Conservation (phyloP, 768 basidiomycete species). For the Steccherinum ochraceum region DNA sequence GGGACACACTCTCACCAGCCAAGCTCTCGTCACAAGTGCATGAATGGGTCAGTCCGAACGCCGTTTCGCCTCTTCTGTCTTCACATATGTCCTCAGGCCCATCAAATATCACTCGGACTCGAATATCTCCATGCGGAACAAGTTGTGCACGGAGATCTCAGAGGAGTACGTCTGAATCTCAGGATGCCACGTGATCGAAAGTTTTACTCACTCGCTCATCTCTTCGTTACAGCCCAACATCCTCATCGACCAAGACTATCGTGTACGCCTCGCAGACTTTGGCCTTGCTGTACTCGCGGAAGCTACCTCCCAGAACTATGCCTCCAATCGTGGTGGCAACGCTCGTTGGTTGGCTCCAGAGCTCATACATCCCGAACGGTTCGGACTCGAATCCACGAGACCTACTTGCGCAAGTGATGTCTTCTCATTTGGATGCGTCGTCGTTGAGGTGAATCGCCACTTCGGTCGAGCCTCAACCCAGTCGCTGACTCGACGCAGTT, state of each 20-base stretch:
- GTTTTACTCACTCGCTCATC: background rate
- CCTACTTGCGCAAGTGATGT: background rate
- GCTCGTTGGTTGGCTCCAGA: conserved; percentile 5
- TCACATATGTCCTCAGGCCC: background rate
- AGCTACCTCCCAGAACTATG: background rate
- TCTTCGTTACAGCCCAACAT: conserved; percentile 6
- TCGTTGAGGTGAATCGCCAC: conserved; percentile 6
- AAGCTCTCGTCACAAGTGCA: background rate
- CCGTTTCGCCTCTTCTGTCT: background rate
- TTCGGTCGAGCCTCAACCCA: no score
- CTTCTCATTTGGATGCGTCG: conserved; percentile 2
- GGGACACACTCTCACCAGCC: background rate
- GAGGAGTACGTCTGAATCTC: conserved; percentile 3
- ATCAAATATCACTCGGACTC: conserved; percentile 3
- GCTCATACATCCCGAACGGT: conserved; percentile 1
- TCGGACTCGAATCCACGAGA: background rate
- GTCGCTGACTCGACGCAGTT: no score
- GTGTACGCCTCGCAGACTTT: conserved; percentile 10
- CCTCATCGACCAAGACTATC: conserved; percentile 4
- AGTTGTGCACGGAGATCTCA: conserved; percentile 7
- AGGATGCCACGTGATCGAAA: background rate
- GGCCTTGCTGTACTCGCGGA: conserved; percentile 5
- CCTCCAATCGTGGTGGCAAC: background rate
- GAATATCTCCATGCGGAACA: conserved; percentile 2
- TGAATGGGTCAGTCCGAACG: background rate